Conservation (phyloP, 2,329 filamentous ascomycete species). For the Graphilbum sp. region DNA sequence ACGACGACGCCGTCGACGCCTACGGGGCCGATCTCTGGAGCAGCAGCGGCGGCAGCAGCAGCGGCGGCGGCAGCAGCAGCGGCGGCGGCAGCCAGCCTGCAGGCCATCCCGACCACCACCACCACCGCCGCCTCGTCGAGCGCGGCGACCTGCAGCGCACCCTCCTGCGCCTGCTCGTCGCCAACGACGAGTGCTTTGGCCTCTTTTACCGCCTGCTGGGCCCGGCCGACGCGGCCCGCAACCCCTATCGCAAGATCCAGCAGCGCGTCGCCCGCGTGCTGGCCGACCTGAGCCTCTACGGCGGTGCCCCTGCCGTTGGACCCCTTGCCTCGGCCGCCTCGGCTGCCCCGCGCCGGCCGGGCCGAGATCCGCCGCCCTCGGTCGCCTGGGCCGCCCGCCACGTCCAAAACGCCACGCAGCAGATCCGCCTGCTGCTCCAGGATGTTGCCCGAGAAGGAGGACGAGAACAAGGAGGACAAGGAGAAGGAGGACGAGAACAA, state of each 20-base stretch:
- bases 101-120: not conserved
- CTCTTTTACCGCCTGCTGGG: slow-evolving; percentile 30
- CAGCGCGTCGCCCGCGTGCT: slow-evolving; percentile 32
- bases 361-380: slow-evolving; percentile 30
- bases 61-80: too few species aligned
- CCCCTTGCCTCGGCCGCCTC: too few species aligned
- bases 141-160: slow-evolving; percentile 32
- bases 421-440: slow-evolving; percentile 1
- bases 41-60: not conserved
- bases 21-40: slow-evolving; percentile 26
- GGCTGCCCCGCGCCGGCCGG: too few species aligned
- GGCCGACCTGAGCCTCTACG: slow-evolving; percentile 19
- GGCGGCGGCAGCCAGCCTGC: too few species aligned
- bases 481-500: too few species aligned
- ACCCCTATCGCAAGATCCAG: slow-evolving; percentile 30
- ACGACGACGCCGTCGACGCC: slow-evolving; percentile 21
- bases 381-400: slow-evolving; percentile 17
- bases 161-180: slow-evolving; percentile 35
- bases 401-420: not conserved
- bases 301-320: not conserved
- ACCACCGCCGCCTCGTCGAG: slow-evolving; percentile 17
- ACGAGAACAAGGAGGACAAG: too few species aligned
- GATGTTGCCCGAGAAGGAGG: too few species aligned
- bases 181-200: slow-evolving; percentile 37
- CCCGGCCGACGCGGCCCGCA: slow-evolving; percentile 26